phyloP scores from a whole-genome alignment of 768 basidiomycete species.

The Rhizopogon salebrosus region DNA sequence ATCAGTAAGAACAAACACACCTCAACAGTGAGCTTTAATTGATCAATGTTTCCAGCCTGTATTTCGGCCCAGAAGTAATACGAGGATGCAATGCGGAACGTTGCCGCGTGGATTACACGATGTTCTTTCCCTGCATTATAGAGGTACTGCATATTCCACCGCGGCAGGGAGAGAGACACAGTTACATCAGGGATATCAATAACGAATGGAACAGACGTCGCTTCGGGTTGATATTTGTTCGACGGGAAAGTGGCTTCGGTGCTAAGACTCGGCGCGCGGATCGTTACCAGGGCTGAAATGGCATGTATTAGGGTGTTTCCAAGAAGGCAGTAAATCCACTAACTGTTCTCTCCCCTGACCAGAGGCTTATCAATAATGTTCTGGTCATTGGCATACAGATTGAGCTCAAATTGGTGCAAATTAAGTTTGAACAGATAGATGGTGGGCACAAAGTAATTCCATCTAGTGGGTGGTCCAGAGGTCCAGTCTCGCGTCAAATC shows the following conservation, averaged over 20 bases:
- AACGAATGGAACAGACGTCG: conserved; percentile 59
- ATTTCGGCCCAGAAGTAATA: conserved; percentile 72
- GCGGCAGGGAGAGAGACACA: conserved; percentile 66
- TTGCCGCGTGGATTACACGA: conserved; percentile 55
- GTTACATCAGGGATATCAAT: conserved; percentile 54
- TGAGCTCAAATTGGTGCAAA: conserved; percentile 71
- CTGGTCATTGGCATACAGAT: conserved; percentile 88
- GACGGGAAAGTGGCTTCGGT: conserved; percentile 56
- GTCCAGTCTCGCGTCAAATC: conserved; percentile 94
- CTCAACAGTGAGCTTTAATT: conserved; percentile 60
- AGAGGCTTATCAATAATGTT: conserved; percentile 93
- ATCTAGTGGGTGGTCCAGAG: conserved; percentile 75
- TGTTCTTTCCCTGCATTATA: conserved; percentile 57
- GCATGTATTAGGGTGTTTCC: neutral
- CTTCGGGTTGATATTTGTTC: conserved; percentile 67
- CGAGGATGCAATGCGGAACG: conserved; percentile 56
- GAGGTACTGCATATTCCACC: conserved; percentile 83
- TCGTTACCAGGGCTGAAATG: conserved; percentile 61
- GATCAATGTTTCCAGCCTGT: conserved; percentile 69
- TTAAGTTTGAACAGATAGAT: conserved; percentile 67
- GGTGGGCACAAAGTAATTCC: conserved; percentile 79
- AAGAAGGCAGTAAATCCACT: conserved; percentile 1
- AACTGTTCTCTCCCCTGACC: conserved; percentile 81
- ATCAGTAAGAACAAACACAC: conserved; percentile 29
- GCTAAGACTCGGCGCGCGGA: conserved; percentile 54